Conservation (phyloP, 805 yeast genomes). For the Scheffersomyces ergatensis region DNA sequence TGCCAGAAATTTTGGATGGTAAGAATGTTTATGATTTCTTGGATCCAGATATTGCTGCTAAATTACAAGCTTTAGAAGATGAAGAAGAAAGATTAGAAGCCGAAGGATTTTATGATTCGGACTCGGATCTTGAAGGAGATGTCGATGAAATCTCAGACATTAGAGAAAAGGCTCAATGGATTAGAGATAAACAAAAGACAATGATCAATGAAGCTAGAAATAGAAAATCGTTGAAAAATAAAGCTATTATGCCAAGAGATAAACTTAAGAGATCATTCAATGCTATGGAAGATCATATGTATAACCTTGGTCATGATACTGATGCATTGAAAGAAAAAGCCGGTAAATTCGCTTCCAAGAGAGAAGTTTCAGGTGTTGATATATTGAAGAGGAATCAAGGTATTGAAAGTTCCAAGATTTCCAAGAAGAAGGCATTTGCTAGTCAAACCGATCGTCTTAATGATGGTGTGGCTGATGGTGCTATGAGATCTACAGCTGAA, state of each 20-base stretch:
- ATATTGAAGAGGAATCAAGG: slow-evolving; percentile 61
- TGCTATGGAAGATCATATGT: slow-evolving; percentile 88
- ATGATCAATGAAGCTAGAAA: slow-evolving; percentile 87
- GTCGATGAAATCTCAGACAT: slow-evolving; percentile 70
- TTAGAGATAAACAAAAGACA: slow-evolving; percentile 89
- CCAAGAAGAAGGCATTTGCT: slow-evolving; percentile 47
- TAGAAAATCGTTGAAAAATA: slow-evolving; percentile 83
- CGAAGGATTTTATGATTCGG: slow-evolving; percentile 95
- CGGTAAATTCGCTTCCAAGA: slow-evolving; percentile 37
- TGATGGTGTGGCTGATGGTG: slow-evolving; percentile 84
- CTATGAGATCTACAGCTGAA: slow-evolving; percentile 78
- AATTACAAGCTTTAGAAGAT: slow-evolving; percentile 91
- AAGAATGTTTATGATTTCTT: slow-evolving; percentile 95
- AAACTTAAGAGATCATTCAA: slow-evolving; percentile 71
- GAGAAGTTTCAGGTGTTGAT: slow-evolving; percentile 70
- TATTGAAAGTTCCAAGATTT: slow-evolving; percentile 35
- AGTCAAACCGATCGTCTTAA: slow-evolving; percentile 76
- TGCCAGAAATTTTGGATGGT: slow-evolving; percentile 97
- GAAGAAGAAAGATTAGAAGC: slow-evolving; percentile 93
- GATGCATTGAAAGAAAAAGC: slow-evolving; percentile 46
- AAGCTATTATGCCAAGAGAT: slow-evolving; percentile 87
- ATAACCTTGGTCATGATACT: slow-evolving; percentile 86
- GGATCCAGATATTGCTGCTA: slow-evolving; percentile 92
- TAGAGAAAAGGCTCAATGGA: slow-evolving; percentile 89
- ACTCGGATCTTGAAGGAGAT: slow-evolving; percentile 53